Percentiles rank a stretch among this genome's conserved stretches.
phyloP scores from a whole-genome alignment of 2,329 filamentous ascomycete species.

The Fusarium succisae region DNA sequence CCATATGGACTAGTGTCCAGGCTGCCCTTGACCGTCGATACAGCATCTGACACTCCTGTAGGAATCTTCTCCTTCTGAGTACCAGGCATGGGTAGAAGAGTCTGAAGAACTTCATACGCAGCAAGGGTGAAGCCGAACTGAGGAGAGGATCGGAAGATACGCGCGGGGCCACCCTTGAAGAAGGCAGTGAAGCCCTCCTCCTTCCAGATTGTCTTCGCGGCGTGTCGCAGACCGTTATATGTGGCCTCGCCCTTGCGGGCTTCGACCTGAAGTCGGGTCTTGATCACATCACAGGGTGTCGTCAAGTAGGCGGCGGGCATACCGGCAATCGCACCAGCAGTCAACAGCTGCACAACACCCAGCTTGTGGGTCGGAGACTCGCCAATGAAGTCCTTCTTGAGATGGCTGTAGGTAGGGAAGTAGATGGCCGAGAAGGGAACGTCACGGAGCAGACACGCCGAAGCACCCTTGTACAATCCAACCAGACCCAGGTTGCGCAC shows the following conservation, averaged over 20 bases:
- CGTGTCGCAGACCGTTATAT: conserved; percentile 89
- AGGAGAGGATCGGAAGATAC: conserved; percentile 92
- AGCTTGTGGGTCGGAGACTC: conserved; percentile 89
- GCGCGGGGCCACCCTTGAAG: conserved; percentile 97
- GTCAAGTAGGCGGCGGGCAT: conserved; percentile 95
- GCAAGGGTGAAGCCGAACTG: conserved; percentile 99
- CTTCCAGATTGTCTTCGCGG: conserved; percentile 81
- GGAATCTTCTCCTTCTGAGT: conserved; percentile 62
- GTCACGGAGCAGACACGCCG: conserved; percentile 92
- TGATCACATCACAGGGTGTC: conserved; percentile 98
- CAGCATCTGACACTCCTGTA: conserved; percentile 70
- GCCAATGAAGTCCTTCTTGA: conserved; percentile 94
- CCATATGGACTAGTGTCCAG: conserved; percentile 60
- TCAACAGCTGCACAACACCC: conserved; percentile 88
- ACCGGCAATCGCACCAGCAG: conserved; percentile 91
- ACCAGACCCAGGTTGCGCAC: conserved; percentile 93
- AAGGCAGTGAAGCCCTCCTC: conserved; percentile 96
- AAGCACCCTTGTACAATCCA: conserved; percentile 96
- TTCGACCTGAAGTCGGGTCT: conserved; percentile 97
- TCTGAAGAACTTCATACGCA: conserved; percentile 92
- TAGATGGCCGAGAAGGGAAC: conserved; percentile 99
- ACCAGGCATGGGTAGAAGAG: conserved; percentile 77
- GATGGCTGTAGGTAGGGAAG: conserved; percentile 94
- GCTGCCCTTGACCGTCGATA: conserved; percentile 54
- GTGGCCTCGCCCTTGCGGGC: conserved; percentile 91